Evolutionary conservation across 176 grass and related monocot species (phyloP), one percentile per base, ranked within the genome.

Genomic region (Triticum urartu): DNA sequence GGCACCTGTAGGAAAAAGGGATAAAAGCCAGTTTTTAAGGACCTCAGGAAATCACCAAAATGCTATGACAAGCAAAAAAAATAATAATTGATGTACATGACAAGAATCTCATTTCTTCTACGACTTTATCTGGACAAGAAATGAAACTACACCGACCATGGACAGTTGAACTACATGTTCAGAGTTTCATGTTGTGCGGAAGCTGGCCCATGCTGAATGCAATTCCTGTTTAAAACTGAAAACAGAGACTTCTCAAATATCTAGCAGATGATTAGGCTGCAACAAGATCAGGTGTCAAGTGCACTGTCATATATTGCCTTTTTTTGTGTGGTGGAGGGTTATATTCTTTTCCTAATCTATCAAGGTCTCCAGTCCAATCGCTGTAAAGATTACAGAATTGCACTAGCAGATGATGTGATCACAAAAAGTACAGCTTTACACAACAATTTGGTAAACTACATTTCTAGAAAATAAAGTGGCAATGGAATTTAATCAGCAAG

Each of bases 1-100:
- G 35, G 92, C 89, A 35, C 97, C 97, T 98, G 63, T 40, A 89
- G 62, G 79, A 11, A 83, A 54, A 72, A 17, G 1, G 1, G 32
- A 43, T 65, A 30, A 79, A 79, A 34, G 15, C 4, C 17, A 86
- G 3, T 43, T 56, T 21, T 21, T 8, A 59, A 59, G 54, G 54
- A 9, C 0, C 54, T 59, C 54, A 59, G 0, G 9, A 20, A 21
- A 52, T n/a, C n/a, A n/a, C n/a, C n/a, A n/a, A n/a, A n/a, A n/a
- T n/a, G n/a, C n/a, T n/a, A n/a, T n/a, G n/a, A 14, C 9, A 68
- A 47, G 7, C 40, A 67, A 33, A 2, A 84, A n/a, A 11, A 30
- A n/a, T 54, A 84, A n/a, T 11, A 30, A n/a, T 54, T 15, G 1
- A 52, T 40, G 43, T 11, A 14, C 43, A 25, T 24, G 2, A 76